These are phyloP conservation scores for Hypoxylon sp. DNA, from an alignment of 2,329 filamentous ascomycete genomes.

Conservation along the genomic window DNA sequence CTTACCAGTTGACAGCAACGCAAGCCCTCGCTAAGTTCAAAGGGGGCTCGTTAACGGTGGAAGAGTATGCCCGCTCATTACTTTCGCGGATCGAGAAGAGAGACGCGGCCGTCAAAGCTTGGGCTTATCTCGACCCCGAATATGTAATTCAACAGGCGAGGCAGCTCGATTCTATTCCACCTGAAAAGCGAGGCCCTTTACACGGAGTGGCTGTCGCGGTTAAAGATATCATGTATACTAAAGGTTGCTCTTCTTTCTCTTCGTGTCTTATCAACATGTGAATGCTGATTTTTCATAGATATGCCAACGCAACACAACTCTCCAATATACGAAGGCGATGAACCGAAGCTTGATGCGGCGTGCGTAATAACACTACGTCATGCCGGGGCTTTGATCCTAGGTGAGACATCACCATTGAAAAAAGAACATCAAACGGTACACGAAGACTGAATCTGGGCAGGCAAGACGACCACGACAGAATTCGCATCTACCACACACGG, in stretches of 20 bases:
- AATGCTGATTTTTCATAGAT: slow-evolving; percentile 51
- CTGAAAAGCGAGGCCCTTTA: slow-evolving; percentile 63
- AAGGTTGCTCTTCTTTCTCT: slow-evolving; percentile 54
- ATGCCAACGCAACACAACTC: slow-evolving; percentile 70
- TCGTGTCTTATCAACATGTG: neutral
- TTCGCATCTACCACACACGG: slow-evolving; percentile 71
- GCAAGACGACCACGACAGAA: slow-evolving; percentile 74
- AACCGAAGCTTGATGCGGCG: slow-evolving; percentile 65
- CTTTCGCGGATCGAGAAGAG: slow-evolving; percentile 59
- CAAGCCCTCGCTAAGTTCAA: slow-evolving; percentile 58
- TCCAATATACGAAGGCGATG: slow-evolving; percentile 64
- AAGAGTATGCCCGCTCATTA: slow-evolving; percentile 62
- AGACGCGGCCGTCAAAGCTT: slow-evolving; percentile 62
- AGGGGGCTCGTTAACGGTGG: slow-evolving; percentile 61
- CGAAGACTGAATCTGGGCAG: slow-evolving; percentile 43
- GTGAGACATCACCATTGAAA: slow-evolving; percentile 40
- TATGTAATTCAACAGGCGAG: slow-evolving; percentile 64
- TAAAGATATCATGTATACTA: slow-evolving; percentile 69
- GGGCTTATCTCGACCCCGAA: slow-evolving; percentile 61
- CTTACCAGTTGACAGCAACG: slow-evolving; percentile 60
- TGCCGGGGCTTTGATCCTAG: slow-evolving; percentile 70
- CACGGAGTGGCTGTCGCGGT: slow-evolving; percentile 68
- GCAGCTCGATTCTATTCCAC: slow-evolving; percentile 62
- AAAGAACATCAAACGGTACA: neutral
- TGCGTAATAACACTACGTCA: slow-evolving; percentile 66